Evolutionary conservation across 768 basidiomycete species (phyloP).

Genomic region (Auriculariales sp.): DNA sequence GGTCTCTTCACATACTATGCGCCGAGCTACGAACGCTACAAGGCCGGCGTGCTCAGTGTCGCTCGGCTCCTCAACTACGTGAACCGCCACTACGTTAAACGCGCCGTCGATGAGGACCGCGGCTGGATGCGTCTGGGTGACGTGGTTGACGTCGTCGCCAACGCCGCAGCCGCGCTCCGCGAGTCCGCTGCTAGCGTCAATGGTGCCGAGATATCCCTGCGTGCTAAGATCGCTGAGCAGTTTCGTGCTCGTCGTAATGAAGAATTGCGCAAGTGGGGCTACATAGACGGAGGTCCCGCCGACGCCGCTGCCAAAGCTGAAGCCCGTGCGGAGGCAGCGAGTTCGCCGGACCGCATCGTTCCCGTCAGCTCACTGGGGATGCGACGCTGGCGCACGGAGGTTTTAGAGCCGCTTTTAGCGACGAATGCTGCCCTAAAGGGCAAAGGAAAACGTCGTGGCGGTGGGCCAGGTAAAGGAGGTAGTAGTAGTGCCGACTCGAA

Average conservation of each 20-base stretch:
- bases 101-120: slow-evolving; percentile 62
- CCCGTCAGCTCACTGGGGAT: slow-evolving; percentile 48
- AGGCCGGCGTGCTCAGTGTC: slow-evolving; percentile 49
- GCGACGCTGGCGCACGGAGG: slow-evolving; percentile 57
- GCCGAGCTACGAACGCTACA: slow-evolving; percentile 56
- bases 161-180: slow-evolving; percentile 16
- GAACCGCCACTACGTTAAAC: slow-evolving; percentile 58
- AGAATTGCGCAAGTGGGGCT: slow-evolving; percentile 64
- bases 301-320: slow-evolving; percentile 43
- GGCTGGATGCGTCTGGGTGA: slow-evolving; percentile 63
- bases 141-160: slow-evolving; percentile 45
- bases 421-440: slow-evolving; percentile 35
- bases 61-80: slow-evolving; percentile 64
- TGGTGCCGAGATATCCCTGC: slow-evolving; percentile 8
- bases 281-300: slow-evolving; percentile 31
- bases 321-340: slow-evolving; percentile 61
- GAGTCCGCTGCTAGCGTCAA: too few relatives aligned
- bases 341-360: slow-evolving; percentile 49
- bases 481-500: neutral
- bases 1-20: slow-evolving; percentile 56
- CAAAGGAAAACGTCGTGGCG: slow-evolving; percentile 25
- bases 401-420: slow-evolving; percentile 52
- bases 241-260: slow-evolving; percentile 42
- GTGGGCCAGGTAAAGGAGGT: neutral
- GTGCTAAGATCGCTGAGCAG: slow-evolving; percentile 42